phyloP scores from a whole-genome alignment of 2,329 filamentous ascomycete species.

The Colletotrichum sp. region DNA sequence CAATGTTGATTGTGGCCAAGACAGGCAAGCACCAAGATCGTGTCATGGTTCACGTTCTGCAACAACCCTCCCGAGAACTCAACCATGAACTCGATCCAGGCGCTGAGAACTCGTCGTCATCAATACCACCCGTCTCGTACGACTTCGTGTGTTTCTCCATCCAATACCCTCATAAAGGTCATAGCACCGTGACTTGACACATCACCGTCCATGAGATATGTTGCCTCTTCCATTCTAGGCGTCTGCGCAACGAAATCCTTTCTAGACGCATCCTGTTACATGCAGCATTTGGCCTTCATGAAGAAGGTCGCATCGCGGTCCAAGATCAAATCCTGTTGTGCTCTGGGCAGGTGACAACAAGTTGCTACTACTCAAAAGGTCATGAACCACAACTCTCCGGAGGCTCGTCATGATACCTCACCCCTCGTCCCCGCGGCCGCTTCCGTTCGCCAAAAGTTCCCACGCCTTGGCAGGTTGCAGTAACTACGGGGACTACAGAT shows the following conservation, averaged over 20 bases:
- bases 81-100: accelerated
- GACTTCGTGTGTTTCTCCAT: not conserved
- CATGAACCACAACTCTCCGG: not conserved
- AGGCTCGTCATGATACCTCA: not conserved
- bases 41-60: not conserved
- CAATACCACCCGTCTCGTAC: accelerated
- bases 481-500: not conserved
- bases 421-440: too few relatives aligned
- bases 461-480: not conserved
- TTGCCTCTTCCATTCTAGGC: not conserved
- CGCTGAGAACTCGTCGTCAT: not conserved
- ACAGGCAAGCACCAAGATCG: not conserved
- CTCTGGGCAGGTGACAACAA: not conserved
- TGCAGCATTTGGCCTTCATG: not conserved
- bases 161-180: accelerated
- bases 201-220: not conserved
- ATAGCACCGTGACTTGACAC: accelerated
- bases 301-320: not conserved
- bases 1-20: not conserved
- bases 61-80: not conserved
- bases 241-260: not conserved
- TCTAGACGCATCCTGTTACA: not conserved
- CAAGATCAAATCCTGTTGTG: not conserved
- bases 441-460: not conserved
- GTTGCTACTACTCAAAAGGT: not conserved